A percentile compares a stretch with the other conserved stretches of the same genome.
phyloP scores from a whole-genome alignment of 2,329 filamentous ascomycete genomes.

The Thielaviopsis euricoi region DNA sequence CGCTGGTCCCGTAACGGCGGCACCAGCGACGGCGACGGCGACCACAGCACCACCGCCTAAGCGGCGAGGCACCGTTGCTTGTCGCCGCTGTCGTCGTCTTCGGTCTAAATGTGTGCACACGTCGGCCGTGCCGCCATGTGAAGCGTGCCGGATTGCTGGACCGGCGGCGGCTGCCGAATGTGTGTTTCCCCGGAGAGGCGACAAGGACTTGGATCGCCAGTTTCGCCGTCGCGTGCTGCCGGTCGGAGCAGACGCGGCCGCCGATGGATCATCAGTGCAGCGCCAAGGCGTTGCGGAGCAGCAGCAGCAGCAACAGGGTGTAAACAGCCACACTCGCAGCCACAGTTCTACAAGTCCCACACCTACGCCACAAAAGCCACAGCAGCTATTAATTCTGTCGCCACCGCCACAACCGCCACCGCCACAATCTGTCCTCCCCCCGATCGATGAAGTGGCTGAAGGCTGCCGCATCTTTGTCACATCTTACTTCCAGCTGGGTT shows the following conservation, averaged over 20 bases:
- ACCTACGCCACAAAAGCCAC: too few species aligned
- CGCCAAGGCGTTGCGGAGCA: too few species aligned
- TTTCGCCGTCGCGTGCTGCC: constrained; percentile 13
- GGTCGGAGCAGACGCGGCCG: neutral
- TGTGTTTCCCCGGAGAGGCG: constrained; percentile 14
- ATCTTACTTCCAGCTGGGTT: constrained; percentile 20
- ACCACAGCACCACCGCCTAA: constrained; percentile 2
- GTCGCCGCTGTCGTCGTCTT: constrained; percentile 16
- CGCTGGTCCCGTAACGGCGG: too few species aligned
- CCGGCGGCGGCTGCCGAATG: constrained; percentile 12
- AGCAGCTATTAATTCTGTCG: too few species aligned
- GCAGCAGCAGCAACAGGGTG: too few species aligned
- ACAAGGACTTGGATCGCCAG: constrained; percentile 14
- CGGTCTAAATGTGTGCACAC: constrained; percentile 15
- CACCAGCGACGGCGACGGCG: too few species aligned
- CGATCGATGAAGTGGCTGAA: constrained; percentile 17
- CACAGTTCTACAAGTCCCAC: too few species aligned
- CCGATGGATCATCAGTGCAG: neutral
- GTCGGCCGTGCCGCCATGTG: constrained; percentile 12
- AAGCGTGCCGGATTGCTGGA: constrained; percentile 13
- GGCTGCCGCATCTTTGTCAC: constrained; percentile 17
- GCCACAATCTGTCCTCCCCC: constrained; percentile 11
- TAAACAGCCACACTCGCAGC: too few species aligned
- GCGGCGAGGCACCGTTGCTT: constrained; percentile 14
- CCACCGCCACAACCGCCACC: too few species aligned